Conservation (phyloP, 306 rosid species). For the Myrica gale region DNA sequence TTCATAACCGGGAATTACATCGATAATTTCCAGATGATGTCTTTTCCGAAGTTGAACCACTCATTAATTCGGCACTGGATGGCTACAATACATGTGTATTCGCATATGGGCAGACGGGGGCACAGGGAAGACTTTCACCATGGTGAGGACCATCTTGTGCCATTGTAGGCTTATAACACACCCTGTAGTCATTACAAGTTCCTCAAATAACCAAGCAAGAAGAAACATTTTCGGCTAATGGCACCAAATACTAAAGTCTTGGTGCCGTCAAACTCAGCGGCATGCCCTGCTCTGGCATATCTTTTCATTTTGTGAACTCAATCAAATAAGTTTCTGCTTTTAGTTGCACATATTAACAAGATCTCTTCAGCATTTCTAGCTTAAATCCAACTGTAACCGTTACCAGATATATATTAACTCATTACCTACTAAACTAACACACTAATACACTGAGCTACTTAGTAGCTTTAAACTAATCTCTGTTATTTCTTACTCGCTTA, state of each 20-base stretch:
- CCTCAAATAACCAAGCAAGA: not conserved
- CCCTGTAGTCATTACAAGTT: not conserved
- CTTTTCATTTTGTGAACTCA: not conserved
- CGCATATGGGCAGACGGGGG: constrained; percentile 50
- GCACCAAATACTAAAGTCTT: not conserved
- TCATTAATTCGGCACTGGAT: constrained; percentile 40
- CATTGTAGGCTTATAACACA: not conserved
- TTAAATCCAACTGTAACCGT: not conserved
- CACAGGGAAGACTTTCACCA: constrained; percentile 45
- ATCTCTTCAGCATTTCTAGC: not conserved
- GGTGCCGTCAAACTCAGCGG: constrained; percentile 7
- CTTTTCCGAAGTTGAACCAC: constrained; percentile 39
- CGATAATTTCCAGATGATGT: constrained; percentile 35
- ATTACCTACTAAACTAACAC: not conserved
- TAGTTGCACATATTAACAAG: not conserved
- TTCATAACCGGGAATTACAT: constrained; percentile 7
- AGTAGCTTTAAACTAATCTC: not conserved
- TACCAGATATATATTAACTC: not conserved
- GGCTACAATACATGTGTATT: constrained; percentile 46
- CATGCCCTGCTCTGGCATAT: not conserved
- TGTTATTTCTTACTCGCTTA: not conserved
- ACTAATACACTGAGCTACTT: not conserved
- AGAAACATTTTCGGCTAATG: not conserved
- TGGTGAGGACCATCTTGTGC: constrained; percentile 28
- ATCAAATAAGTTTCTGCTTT: not conserved